phyloP scores from a whole-genome alignment of 2,329 filamentous ascomycete genomes.

The Colletotrichum tofieldiae region DNA sequence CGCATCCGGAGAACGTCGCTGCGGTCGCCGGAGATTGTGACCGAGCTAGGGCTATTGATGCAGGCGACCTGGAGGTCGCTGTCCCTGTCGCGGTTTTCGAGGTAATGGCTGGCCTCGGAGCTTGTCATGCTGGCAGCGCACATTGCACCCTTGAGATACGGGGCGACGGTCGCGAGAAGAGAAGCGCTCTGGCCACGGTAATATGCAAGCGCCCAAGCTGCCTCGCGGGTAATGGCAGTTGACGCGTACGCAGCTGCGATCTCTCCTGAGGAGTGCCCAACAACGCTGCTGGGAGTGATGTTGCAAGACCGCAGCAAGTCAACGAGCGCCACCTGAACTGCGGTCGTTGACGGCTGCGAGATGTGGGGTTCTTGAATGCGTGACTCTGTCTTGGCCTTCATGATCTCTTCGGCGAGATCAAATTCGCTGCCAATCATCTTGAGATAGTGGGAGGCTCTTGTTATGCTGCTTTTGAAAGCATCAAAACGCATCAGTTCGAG shows the following conservation, averaged over 20 bases:
- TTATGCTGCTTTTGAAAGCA: conserved; percentile 58
- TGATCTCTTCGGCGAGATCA: conserved; percentile 55
- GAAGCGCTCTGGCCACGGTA: conserved; percentile 56
- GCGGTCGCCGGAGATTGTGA: conserved; percentile 60
- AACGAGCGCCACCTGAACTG: conserved; percentile 59
- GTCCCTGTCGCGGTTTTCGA: conserved; percentile 41
- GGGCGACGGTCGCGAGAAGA: conserved; percentile 47
- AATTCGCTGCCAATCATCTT: conserved; percentile 52
- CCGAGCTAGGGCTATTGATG: conserved; percentile 60
- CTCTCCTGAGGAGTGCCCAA: conserved; percentile 65
- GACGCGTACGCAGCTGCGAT: conserved; percentile 62
- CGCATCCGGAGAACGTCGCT: conserved; percentile 52
- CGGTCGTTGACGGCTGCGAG: conserved; percentile 60
- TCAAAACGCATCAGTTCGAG: conserved; percentile 58
- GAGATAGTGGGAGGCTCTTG: conserved; percentile 52
- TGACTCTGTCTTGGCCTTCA: conserved; percentile 47
- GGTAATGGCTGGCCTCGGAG: conserved; percentile 48
- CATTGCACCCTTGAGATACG: conserved; percentile 57
- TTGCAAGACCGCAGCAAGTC: conserved; percentile 55
- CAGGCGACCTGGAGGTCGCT: conserved; percentile 57
- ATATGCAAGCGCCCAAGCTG: conserved; percentile 61
- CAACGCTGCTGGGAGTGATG: conserved; percentile 53
- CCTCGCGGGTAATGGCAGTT: conserved; percentile 53
- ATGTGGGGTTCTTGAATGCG: conserved; percentile 54
- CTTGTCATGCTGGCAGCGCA: conserved; percentile 57